Evolutionary conservation across 108 stramenopile genomes (phyloP).

Genomic region (Schizochytrium sp.): DNA sequence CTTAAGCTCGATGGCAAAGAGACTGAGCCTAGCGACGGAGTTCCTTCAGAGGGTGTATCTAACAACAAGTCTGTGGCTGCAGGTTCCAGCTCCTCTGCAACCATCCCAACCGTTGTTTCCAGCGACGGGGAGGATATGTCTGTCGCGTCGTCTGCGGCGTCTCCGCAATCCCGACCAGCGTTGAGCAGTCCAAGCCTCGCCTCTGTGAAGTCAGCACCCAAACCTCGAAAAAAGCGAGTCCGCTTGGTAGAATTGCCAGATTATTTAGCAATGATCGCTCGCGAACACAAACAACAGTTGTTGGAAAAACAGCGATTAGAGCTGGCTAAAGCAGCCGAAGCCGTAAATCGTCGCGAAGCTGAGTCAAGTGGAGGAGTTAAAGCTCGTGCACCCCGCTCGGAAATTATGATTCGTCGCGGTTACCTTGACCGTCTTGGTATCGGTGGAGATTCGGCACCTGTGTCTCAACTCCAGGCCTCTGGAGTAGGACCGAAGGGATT

Average conservation of each 20-base stretch:
- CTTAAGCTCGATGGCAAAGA: too few species aligned
- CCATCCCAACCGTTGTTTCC: too few species aligned
- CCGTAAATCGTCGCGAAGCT: conserved; percentile 18
- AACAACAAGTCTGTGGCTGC: too few species aligned
- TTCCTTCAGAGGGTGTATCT: too few species aligned
- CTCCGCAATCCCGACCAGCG: too few species aligned
- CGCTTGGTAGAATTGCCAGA: conserved; percentile 40
- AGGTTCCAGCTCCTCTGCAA: too few species aligned
- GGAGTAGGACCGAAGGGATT: neutral
- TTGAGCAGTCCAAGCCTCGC: neutral
- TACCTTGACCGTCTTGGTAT: conserved; percentile 50
- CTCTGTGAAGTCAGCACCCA: neutral
- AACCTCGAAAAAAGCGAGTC: conserved; percentile 11
- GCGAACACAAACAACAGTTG: conserved; percentile 51
- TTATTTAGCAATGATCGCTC: conserved; percentile 47
- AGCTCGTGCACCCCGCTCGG: neutral
- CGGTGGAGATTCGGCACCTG: neutral
- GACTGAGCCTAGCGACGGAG: too few species aligned
- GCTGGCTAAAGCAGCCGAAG: conserved; percentile 35
- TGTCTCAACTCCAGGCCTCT: neutral
- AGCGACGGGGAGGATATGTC: too few species aligned
- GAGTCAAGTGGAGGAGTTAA: neutral
- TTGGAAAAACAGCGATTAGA: conserved; percentile 32
- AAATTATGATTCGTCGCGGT: conserved; percentile 22
- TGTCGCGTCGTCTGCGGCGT: too few species aligned